These are phyloP conservation scores for Massospora cicadina DNA, from an alignment of 371 early-diverging fungal species.

Conservation along the genomic window DNA sequence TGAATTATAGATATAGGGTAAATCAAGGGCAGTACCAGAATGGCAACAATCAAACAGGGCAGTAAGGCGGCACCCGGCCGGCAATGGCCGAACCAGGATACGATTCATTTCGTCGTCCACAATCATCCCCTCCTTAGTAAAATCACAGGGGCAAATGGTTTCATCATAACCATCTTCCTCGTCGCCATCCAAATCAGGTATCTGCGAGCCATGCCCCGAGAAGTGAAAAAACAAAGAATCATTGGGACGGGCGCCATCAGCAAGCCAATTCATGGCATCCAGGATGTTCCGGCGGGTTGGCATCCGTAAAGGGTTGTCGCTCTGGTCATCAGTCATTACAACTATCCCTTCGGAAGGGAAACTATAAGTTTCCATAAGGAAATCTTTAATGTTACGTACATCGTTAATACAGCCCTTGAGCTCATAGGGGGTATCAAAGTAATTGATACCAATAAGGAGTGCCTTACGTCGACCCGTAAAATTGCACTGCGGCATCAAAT, in stretches of 20 bases:
- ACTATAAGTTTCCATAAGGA: conserved; percentile 22
- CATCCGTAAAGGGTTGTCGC: conserved; percentile 22
- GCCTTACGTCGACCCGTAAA: conserved; percentile 58
- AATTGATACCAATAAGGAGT: conserved; percentile 81
- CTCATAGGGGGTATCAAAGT: conserved; percentile 28
- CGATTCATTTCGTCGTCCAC: conserved; percentile 40
- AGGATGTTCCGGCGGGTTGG: conserved; percentile 40
- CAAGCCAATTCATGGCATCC: conserved; percentile 37
- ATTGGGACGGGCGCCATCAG: conserved; percentile 29
- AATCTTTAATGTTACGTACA: conserved; percentile 29
- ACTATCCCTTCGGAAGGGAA: conserved; percentile 25
- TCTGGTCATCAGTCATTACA: conserved; percentile 34
- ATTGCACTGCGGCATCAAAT: conserved; percentile 24
- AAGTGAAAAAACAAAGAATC: conserved; percentile 40
- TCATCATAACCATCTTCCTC: conserved; percentile 51
- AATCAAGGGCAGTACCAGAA: conserved; percentile 68
- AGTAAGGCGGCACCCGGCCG: conserved; percentile 64
- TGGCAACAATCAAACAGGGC: conserved; percentile 75
- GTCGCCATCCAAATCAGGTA: conserved; percentile 27
- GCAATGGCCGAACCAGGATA: conserved; percentile 39
- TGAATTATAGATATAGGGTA: conserved; percentile 65
- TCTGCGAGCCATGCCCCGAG: conserved; percentile 16
- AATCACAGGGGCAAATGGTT: conserved; percentile 60
- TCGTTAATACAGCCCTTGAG: conserved; percentile 48
- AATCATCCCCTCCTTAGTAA: conserved; percentile 38